Conservation (phyloP, 495 filamentous ascomycete species). For the Penicillium maclennaniae region DNA sequence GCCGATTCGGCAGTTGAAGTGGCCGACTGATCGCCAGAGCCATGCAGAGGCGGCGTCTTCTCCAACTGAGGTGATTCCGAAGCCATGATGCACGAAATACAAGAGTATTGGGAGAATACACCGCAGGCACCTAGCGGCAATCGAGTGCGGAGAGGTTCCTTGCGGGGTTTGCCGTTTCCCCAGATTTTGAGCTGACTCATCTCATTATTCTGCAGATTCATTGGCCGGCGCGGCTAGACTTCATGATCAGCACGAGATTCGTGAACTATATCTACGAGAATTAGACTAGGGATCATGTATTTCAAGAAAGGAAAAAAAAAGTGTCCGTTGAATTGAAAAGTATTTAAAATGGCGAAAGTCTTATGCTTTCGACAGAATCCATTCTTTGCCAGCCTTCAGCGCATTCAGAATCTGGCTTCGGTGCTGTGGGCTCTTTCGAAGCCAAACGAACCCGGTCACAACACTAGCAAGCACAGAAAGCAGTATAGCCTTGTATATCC, state of each 20-base stretch:
- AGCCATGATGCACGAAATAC: conserved; percentile 25
- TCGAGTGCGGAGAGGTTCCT: conserved; percentile 45
- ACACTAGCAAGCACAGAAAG: conserved; percentile 18
- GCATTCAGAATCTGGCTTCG: conserved; percentile 12
- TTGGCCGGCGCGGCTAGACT: conserved; percentile 3
- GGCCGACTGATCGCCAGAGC: conserved; percentile 21
- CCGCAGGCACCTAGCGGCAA: conserved; percentile 17
- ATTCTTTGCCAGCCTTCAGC: conserved; percentile 13
- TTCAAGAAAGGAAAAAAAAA: too few relatives aligned
- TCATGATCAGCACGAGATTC: background rate
- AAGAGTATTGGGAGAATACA: conserved; percentile 6
- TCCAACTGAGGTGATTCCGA: conserved; percentile 40
- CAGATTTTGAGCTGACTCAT: conserved; percentile 30
- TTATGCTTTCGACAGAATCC: conserved; percentile 8
- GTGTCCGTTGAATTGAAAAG: background rate
- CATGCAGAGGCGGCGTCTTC: conserved; percentile 20
- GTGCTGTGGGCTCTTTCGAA: conserved; percentile 14
- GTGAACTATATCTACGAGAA: background rate
- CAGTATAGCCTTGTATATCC: conserved; percentile 11
- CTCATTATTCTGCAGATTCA: conserved; percentile 1
- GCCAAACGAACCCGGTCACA: conserved; percentile 18
- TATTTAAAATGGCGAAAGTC: background rate
- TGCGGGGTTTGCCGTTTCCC: conserved; percentile 42
- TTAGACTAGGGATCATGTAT: too few relatives aligned
- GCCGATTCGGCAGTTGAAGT: conserved; percentile 27